Conservation (phyloP, 116 monocot species). For the Trichopus zeylanicus region DNA sequence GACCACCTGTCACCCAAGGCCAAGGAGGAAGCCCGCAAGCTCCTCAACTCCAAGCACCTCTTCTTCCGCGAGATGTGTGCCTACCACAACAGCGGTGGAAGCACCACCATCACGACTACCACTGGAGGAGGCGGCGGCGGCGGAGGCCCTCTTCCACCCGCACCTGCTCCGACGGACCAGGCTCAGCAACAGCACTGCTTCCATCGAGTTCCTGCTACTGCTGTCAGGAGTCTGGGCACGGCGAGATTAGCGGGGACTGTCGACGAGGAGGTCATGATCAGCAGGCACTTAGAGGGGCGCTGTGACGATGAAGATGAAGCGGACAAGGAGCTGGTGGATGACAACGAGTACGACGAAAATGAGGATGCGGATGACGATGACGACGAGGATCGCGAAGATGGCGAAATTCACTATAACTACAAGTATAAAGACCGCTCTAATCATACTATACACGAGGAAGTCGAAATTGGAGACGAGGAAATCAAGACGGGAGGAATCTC, state of each 20-base stretch:
- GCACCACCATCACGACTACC: not conserved
- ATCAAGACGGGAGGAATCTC: not conserved
- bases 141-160: not conserved
- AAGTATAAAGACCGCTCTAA: not conserved
- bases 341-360: slow-evolving; percentile 19
- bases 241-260: no score
- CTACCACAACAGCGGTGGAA: slow-evolving; percentile 47
- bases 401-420: no score
- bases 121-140: not conserved
- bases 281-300: not conserved
- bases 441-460: not conserved
- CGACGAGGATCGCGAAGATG: slow-evolving; percentile 12
- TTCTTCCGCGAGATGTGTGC: slow-evolving; percentile 88
- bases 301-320: slow-evolving; percentile 1
- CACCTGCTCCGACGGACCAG: not conserved
- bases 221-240: no score
- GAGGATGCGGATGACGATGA: slow-evolving; percentile 7
- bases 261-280: no score
- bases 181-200: slow-evolving; percentile 18
- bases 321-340: slow-evolving; percentile 17
- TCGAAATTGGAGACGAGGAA: slow-evolving; percentile 7
- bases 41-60: slow-evolving; percentile 78
- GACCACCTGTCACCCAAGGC: slow-evolving; percentile 50
- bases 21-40: slow-evolving; percentile 73
- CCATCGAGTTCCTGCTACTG: slow-evolving; percentile 8